Conservation (phyloP, 805 yeast genomes). For the Starmera caribaea region DNA sequence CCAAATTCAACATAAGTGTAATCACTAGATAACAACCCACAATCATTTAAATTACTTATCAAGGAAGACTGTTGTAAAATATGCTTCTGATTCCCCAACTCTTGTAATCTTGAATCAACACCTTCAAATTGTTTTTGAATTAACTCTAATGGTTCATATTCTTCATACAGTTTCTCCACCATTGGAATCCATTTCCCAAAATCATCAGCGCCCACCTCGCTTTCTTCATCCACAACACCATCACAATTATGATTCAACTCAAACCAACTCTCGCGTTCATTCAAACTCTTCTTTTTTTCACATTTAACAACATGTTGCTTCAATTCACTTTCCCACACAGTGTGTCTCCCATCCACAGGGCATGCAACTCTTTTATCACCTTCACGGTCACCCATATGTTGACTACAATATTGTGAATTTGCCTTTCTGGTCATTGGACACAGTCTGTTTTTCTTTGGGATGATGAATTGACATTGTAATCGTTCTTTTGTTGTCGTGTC, state of each 20-base stretch:
- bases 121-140: slow-evolving; percentile 18
- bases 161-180: slow-evolving; percentile 28
- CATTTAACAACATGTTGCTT: slow-evolving; percentile 54
- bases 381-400: slow-evolving; percentile 33
- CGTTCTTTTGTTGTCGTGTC: slow-evolving; percentile 4
- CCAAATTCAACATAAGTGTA: slow-evolving; percentile 67
- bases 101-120: slow-evolving; percentile 16
- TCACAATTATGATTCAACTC: slow-evolving; percentile 32
- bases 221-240: background rate
- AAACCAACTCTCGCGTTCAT: slow-evolving; percentile 39
- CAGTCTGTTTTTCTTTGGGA: slow-evolving; percentile 39
- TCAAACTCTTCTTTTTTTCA: slow-evolving; percentile 28
- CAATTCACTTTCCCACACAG: slow-evolving; percentile 54
- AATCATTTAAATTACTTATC: slow-evolving; percentile 50
- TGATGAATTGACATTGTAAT: slow-evolving; percentile 36
- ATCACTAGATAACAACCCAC: slow-evolving; percentile 26
- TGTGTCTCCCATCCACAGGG: slow-evolving; percentile 68
- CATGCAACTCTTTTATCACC: slow-evolving; percentile 48
- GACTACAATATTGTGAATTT: slow-evolving; percentile 46
- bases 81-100: slow-evolving; percentile 58
- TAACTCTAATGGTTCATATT: slow-evolving; percentile 20
- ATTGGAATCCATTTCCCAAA: slow-evolving; percentile 22
- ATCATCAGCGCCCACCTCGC: slow-evolving; percentile 8
- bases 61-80: slow-evolving; percentile 75
- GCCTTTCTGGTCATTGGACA: slow-evolving; percentile 55